Base-by-base conservation (phyloP, 108 stramenopile species). In the Chaetoceros tenuissimus region DNA sequence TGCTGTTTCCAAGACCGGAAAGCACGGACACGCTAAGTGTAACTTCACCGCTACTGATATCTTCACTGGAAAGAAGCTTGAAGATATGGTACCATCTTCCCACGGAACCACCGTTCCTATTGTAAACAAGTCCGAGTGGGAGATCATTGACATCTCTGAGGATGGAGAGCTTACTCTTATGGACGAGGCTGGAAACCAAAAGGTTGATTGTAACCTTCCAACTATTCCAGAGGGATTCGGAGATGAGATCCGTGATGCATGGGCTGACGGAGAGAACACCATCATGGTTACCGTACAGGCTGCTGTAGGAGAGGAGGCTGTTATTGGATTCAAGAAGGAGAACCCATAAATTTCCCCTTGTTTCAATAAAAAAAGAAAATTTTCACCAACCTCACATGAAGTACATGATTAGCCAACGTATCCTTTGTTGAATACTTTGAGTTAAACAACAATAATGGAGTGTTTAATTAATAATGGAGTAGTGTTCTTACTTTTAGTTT, bases 1-100 rank as follows among this genome's bases (percentile, higher is more conserved):
- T 60, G 96, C 97, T 59, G 97, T 97, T 69, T 99, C 97, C 74
- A 98, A 98, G 96, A 99, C 99, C 60, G 97, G 97, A 72, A 98
- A 98, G 96, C 99, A 99, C 94, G 99, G 99, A 53, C 99, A 99
- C 93, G 99, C 99, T 78, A 99, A 99, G 89, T 97, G 96, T 66
- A 98, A 99, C 94, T 98, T 99, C 74, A 81, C 80, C 64, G 97
- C 94, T 68, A 66, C 72, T 31, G 99, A 99, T 69, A 99, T 99
- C 70, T 99, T 99, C 89, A 98, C 94, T 59, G 99, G 99, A 55
- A 97, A 97, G 89, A 98, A 99, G 94, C 76, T 82, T 54, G 95
- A 97, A 69, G 96, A 97, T 82, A 95, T 99, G 91, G 89, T 97
- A 53, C 98, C 98, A 51, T 96, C 96, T 71, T 79, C 96, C 51